Conservation (phyloP, 768 basidiomycete genomes). For the Leccinum disarticulatum region DNA sequence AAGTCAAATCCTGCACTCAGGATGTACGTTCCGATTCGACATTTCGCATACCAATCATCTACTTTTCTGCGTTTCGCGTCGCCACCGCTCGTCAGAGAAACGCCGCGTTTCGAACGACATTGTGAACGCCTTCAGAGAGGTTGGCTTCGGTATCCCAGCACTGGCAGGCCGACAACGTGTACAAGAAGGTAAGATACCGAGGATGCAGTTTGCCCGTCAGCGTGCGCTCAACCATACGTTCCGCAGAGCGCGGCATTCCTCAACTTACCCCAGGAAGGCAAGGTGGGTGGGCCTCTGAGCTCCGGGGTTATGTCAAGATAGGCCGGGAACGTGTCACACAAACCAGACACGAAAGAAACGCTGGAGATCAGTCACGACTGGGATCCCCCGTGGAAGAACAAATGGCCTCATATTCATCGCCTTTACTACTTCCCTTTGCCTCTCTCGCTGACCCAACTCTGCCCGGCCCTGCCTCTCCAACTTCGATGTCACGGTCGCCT, state of each 20-base stretch:
- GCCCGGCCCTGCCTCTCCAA: too few species aligned
- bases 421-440: too few species aligned
- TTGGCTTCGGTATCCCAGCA: constrained; percentile 72
- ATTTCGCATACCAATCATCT: constrained; percentile 73
- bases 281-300: constrained; percentile 39
- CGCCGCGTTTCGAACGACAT: constrained; percentile 63
- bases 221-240: not conserved
- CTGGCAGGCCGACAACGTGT: constrained; percentile 57
- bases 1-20: constrained; percentile 18
- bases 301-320: constrained; percentile 73
- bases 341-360: constrained; percentile 77
- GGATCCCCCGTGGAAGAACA: constrained; percentile 75
- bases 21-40: constrained; percentile 37
- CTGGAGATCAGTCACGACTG: constrained; percentile 91
- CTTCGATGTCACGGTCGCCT: too few species aligned
- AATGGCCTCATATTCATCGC: too few species aligned
- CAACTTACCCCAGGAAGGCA: constrained; percentile 54
- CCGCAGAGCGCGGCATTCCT: constrained; percentile 78
- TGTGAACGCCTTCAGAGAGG: constrained; percentile 74
- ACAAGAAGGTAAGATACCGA: constrained; percentile 52
- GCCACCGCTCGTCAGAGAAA: constrained; percentile 55
- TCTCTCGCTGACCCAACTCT: too few species aligned
- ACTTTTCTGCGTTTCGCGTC: constrained; percentile 67
- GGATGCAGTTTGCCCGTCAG: constrained; percentile 4
- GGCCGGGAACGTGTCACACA: constrained; percentile 85